Evolutionary conservation across 2,329 filamentous ascomycete species (phyloP).

Genomic region (Hirsutella minnesotensis): DNA sequence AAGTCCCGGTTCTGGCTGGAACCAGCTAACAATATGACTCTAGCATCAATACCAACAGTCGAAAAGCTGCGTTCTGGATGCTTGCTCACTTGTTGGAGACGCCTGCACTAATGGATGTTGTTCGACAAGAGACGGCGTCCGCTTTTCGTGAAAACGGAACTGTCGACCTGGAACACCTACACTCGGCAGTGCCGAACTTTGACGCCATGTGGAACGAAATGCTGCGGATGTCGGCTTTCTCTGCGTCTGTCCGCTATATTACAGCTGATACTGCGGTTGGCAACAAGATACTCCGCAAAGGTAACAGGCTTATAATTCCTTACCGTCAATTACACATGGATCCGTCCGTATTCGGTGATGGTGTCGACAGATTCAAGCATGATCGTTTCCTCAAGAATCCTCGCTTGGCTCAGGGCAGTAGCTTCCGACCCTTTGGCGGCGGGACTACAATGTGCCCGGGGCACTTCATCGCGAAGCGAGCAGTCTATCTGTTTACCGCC

Average conservation of each 20-base stretch:
- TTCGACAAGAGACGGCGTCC: slow-evolving; percentile 10
- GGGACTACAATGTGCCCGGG: slow-evolving; percentile 16
- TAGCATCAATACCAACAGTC: slow-evolving; percentile 16
- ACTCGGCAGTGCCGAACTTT: slow-evolving; percentile 8
- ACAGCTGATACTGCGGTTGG: slow-evolving; percentile 12
- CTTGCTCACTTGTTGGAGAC: slow-evolving; percentile 11
- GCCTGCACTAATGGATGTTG: slow-evolving; percentile 7
- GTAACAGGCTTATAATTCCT: slow-evolving; percentile 13
- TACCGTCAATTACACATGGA: slow-evolving; percentile 14
- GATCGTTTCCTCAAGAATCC: slow-evolving; percentile 8
- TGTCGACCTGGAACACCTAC: slow-evolving; percentile 14
- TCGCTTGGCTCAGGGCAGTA: slow-evolving; percentile 5
- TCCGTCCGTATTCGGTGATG: slow-evolving; percentile 7
- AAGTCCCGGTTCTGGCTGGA: not conserved
- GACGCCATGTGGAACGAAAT: slow-evolving; percentile 16
- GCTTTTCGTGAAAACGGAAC: slow-evolving; percentile 15
- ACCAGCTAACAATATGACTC: not conserved
- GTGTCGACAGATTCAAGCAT: slow-evolving; percentile 6
- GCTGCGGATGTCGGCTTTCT: slow-evolving; percentile 9
- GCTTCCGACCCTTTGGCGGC: slow-evolving; percentile 15
- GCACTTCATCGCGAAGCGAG: slow-evolving; percentile 8
- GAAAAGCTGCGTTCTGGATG: slow-evolving; percentile 16
- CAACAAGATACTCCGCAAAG: slow-evolving; percentile 12
- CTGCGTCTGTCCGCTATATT: slow-evolving; percentile 13
- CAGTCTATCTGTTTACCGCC: slow-evolving; percentile 9